phyloP scores from a whole-genome alignment of 495 filamentous ascomycete species.

The Talaromyces liani region DNA sequence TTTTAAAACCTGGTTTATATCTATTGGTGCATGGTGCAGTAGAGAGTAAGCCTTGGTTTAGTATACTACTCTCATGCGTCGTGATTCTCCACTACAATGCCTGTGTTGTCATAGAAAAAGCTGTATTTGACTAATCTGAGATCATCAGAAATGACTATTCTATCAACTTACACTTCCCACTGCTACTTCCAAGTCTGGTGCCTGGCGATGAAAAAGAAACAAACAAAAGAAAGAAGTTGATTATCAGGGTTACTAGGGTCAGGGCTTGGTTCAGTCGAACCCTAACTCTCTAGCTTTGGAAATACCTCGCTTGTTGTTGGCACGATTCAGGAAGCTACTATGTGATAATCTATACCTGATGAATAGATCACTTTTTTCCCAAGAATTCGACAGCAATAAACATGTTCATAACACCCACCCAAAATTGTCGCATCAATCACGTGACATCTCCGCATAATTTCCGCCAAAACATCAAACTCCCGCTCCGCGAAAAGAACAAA shows the following conservation, averaged over 20 bases:
- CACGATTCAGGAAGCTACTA: not conserved
- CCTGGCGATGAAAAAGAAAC: not conserved
- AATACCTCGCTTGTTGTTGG: not conserved
- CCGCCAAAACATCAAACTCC: not conserved
- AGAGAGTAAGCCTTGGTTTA: too few relatives aligned
- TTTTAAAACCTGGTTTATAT: too few relatives aligned
- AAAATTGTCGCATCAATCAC: not conserved
- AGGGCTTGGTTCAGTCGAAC: not conserved
- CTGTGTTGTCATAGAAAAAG: too few relatives aligned
- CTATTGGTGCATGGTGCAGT: too few relatives aligned
- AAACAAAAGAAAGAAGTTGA: not conserved
- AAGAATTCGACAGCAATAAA: not conserved
- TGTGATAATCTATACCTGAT: not conserved
- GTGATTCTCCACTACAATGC: too few relatives aligned
- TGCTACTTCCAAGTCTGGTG: not conserved
- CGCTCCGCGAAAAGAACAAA: not conserved
- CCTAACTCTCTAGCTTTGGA: not conserved
- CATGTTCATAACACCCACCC: not conserved
- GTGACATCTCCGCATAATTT: not conserved
- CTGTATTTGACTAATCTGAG: too few relatives aligned
- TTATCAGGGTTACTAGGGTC: not conserved
- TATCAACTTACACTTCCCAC: too few relatives aligned
- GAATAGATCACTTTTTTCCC: too few relatives aligned
- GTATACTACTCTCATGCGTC: too few relatives aligned
- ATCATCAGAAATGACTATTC: too few relatives aligned